Percentiles rank a stretch among this genome's conserved stretches.
Evolutionary conservation across 306 rosid genomes (phyloP).

Genomic region (Quercus berberidifolia): DNA sequence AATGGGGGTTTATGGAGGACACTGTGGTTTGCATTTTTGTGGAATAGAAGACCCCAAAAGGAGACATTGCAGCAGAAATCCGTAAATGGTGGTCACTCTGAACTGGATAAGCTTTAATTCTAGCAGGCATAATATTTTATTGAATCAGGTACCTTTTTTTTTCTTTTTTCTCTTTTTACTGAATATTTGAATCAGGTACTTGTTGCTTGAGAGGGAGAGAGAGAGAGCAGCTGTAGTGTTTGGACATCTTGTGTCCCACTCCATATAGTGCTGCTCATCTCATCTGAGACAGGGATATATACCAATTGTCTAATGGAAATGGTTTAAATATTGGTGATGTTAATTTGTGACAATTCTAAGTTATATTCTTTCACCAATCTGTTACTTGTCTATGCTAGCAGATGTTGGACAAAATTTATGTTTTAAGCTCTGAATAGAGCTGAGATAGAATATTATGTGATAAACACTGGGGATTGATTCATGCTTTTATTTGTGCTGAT

Average conservation of each 20-base stretch:
- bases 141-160: slow-evolving; percentile 26
- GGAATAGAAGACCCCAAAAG: slow-evolving; percentile 34
- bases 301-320: neutral
- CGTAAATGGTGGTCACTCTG: neutral
- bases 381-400: neutral
- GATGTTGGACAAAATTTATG: neutral
- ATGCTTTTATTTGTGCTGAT: neutral
- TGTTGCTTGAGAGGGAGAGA: neutral
- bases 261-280: no score
- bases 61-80: neutral
- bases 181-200: slow-evolving; percentile 27
- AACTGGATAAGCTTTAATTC: slow-evolving; percentile 13
- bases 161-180: no score
- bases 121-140: neutral
- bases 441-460: neutral
- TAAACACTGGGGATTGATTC: neutral
- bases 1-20: slow-evolving; percentile 45
- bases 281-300: neutral
- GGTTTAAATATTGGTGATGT: neutral
- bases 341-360: neutral
- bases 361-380: neutral
- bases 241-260: neutral
- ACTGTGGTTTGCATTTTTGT: slow-evolving; percentile 31
- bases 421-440: neutral
- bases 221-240: neutral